phyloP scores from a whole-genome alignment of 257 asterid genomes.

The Przewalskia tangutica region DNA sequence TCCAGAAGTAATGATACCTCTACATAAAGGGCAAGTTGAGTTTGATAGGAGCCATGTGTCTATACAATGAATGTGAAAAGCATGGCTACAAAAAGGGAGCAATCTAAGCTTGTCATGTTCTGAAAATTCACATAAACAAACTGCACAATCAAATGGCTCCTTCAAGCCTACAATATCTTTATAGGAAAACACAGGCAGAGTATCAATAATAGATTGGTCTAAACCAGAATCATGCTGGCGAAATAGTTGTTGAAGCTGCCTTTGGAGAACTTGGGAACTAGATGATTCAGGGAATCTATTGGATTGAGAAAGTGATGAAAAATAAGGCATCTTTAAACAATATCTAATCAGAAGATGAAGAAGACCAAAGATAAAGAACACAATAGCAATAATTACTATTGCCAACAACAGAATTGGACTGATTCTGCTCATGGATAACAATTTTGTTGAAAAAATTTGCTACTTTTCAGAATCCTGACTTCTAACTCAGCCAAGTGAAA shows the following conservation, averaged over 20 bases:
- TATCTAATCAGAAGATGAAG: constrained; percentile 37
- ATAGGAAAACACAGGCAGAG: constrained; percentile 67
- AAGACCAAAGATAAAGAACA: constrained; percentile 43
- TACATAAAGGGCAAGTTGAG: constrained; percentile 85
- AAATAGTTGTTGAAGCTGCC: constrained; percentile 80
- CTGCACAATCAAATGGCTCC: constrained; percentile 93
- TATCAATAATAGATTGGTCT: constrained; percentile 79
- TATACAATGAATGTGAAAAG: constrained; percentile 78
- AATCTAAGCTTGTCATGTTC: constrained; percentile 68
- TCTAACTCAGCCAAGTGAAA: neutral
- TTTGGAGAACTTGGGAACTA: constrained; percentile 34
- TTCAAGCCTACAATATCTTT: constrained; percentile 68
- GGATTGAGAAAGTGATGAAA: constrained; percentile 44
- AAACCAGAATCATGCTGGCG: constrained; percentile 79
- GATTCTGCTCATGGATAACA: constrained; percentile 32
- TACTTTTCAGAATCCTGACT: neutral
- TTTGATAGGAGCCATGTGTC: constrained; percentile 92
- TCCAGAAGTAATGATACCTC: constrained; percentile 33
- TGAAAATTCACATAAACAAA: constrained; percentile 77
- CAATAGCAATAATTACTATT: constrained; percentile 40
- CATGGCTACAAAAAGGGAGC: constrained; percentile 89
- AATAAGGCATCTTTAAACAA: constrained; percentile 28
- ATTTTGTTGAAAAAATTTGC: neutral
- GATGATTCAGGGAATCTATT: constrained; percentile 30
- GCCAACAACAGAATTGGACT: constrained; percentile 36